Evolutionary conservation across 2,329 filamentous ascomycete genomes (phyloP), one percentile per base, ranked within the genome.

Genomic region (Colletotrichum euphorbiae): DNA sequence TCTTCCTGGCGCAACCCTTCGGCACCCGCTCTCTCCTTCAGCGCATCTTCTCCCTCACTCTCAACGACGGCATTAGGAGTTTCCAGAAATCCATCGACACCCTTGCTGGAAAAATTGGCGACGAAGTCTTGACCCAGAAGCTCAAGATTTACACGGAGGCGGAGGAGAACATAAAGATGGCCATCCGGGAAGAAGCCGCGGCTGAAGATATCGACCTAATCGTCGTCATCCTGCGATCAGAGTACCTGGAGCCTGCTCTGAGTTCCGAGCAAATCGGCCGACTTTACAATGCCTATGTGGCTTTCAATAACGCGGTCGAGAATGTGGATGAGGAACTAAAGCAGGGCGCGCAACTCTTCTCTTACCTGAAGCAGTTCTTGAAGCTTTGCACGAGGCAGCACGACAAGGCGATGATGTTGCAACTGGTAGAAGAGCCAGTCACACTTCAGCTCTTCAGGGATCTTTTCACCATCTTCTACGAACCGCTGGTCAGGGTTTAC

Each of bases 401-500:
- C 54, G 96, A 99, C 78, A 99, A 99, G 88, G 85, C 90, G 36
- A 98, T 97, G 94, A 98, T 99, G 95, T 84, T 98, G 62, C 89
- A 90, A 70, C 90, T 98, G 74, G 96, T 99, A 59, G 94, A 98
- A 80, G 95, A 99, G 81, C 93, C 96, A 0, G 94, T 95, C n/a
- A 98, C 96, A 0, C 85, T 99, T n/a, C 92, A 97, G 76, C 86
- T 99, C 31, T 96, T 99, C 86, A 90, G 94, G 54, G 96, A 99
- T 75, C 86, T 99, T 24, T 98, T 99, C 78, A 97, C 94, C 38
- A 98, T 99, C 77, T 99, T 99, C 82, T 99, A 99, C 80, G 96
- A 99, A 77, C 96, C 96, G 0, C 89, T 99, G 21, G 93, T 99
- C 15, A 89, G 96, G 54, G 96, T 99, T 0, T 99, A 99, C 85